Percentiles rank a stretch among this genome's conserved stretches.
phyloP scores from a whole-genome alignment of 1,139 yeast species.

The Diutina neorugosa region DNA sequence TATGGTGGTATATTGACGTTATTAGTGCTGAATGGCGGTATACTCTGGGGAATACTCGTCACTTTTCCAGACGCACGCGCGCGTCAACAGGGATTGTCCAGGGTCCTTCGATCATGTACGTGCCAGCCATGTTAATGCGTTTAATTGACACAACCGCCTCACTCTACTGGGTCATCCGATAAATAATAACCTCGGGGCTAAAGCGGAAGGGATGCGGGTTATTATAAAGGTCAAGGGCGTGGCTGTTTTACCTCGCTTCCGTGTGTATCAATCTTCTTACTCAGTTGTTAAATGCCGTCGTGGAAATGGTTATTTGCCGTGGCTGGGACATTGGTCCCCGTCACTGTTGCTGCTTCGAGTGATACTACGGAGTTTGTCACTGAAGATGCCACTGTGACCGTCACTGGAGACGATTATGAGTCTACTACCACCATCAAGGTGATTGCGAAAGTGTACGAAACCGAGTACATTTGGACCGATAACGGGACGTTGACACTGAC shows the following conservation, averaged over 20 bases:
- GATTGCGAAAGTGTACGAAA: slow-evolving; percentile 1
- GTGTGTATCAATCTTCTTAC: too few relatives aligned
- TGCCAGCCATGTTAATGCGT: background rate
- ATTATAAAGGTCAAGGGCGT: too few relatives aligned
- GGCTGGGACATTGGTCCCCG: background rate
- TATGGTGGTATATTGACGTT: too few relatives aligned
- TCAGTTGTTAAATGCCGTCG: background rate
- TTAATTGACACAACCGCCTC: background rate
- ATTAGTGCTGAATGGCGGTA: too few relatives aligned
- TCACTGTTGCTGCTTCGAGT: background rate
- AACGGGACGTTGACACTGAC: slow-evolving; percentile 1
- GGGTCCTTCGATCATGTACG: background rate
- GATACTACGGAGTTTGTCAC: background rate
- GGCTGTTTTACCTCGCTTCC: too few relatives aligned
- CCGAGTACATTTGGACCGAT: slow-evolving; percentile 3
- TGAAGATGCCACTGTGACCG: background rate
- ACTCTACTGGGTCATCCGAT: background rate
- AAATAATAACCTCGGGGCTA: background rate
- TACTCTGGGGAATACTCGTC: too few relatives aligned
- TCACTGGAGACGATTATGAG: background rate
- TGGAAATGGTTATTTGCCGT: background rate
- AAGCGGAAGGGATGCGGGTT: too few relatives aligned
- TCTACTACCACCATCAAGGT: background rate
- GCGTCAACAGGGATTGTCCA: background rate
- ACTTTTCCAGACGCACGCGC: background rate